Conservation (phyloP, 352 stramenopile species). For the Globisporangium lucens region DNA sequence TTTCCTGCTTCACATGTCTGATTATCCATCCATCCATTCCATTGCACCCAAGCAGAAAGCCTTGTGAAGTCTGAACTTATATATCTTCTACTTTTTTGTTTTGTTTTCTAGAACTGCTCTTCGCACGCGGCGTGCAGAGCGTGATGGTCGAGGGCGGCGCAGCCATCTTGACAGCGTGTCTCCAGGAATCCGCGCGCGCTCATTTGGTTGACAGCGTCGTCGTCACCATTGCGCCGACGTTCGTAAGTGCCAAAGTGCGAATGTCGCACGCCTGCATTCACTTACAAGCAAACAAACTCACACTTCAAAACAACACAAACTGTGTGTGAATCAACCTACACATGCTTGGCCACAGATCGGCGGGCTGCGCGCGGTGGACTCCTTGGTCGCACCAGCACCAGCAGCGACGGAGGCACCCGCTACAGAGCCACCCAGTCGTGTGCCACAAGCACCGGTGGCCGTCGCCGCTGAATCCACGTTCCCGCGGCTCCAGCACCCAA, state of each 20-base stretch:
- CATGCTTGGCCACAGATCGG: constrained; percentile 43
- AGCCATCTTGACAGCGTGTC: constrained; percentile 68
- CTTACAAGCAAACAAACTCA: background rate
- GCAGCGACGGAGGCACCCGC: constrained; percentile 6
- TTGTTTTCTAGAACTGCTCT: constrained; percentile 28
- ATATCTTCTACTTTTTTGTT: background rate
- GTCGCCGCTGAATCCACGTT: background rate
- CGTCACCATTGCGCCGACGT: constrained; percentile 77
- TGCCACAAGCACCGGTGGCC: background rate
- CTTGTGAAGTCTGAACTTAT: background rate
- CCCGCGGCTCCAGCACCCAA: constrained; percentile 18
- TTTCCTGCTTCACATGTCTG: background rate
- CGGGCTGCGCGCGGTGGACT: constrained; percentile 44
- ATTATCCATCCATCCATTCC: background rate
- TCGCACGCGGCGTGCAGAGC: constrained; percentile 40
- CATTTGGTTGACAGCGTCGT: constrained; percentile 68
- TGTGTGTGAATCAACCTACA: background rate
- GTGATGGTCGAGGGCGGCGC: constrained; percentile 86
- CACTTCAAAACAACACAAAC: background rate
- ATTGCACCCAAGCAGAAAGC: background rate
- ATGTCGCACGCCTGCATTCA: background rate
- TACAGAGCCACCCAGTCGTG: background rate
- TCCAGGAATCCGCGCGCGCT: constrained; percentile 30
- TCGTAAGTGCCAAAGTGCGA: constrained; percentile 49
- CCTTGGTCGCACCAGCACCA: constrained; percentile 18